Evolutionary conservation across 1,284 basidiomycete genomes (phyloP), one percentile per base, ranked within the genome.

Genomic region (Marasmius oreades): DNA sequence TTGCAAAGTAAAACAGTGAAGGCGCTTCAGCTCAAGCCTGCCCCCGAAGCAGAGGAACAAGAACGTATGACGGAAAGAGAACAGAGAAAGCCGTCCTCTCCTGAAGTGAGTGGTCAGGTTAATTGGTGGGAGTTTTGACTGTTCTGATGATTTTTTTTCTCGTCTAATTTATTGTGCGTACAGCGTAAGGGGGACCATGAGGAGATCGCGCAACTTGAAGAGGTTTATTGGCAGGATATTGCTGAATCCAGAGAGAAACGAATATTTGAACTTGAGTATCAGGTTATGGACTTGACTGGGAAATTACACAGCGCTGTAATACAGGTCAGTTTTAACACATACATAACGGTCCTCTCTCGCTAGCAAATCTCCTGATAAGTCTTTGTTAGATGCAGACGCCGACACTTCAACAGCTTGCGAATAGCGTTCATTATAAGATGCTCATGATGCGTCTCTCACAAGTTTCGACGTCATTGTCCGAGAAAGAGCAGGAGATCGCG

Each of bases 51-150:
- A 42, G 69, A 72, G 22, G 64, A 65, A 20, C 69, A 70, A 58
- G 73, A 75, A 56, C 78, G 75, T 51, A 66, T 67, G 59, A 71
- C 72, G 60, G 80, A 79, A 72, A 84, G 84, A 65, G 70, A 74
- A 64, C 74, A 73, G 63, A 69, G 70, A 68, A 80, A 77, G 71
- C 73, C 77, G 71, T 77, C 79, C 74, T 80, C 84, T 76, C 81
- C 84, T 69, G 76, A 74, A 74, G 86, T 90, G 75, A 81, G 86
- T 81, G 77, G 76, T 76, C 76, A 77, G 80, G 73, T 83, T 71
- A 80, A 84, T 77, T 80, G 81, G 82, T 84, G 81, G 80, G 81
- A 80, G 74, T 75, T 72, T 72, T 70, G 69, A 69, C 62, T 69
- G 70, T 71, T 73, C 71, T 73, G 64, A 74, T 74, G 6, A 58